A percentile compares a stretch with the other conserved stretches of the same genome.
Conservation (phyloP, 768 basidiomycete genomes). For the Gymnopilus dilepis region DNA sequence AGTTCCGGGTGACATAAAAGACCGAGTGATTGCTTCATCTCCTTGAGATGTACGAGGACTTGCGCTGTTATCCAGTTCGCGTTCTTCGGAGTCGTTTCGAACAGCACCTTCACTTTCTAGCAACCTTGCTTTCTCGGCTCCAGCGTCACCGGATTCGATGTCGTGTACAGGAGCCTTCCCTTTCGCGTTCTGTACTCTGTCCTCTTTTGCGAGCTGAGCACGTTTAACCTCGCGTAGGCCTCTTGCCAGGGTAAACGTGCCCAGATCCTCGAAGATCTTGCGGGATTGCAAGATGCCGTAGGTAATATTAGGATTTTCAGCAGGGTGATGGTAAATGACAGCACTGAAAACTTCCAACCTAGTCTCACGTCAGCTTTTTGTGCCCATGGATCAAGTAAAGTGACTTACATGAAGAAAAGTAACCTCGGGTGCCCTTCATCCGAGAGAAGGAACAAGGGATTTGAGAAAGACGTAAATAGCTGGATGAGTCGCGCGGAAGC, state of each 20-base stretch:
- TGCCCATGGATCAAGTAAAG: background rate
- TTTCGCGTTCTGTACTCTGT: slow-evolving; percentile 52
- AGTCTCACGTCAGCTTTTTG: background rate
- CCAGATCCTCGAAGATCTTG: slow-evolving; percentile 86
- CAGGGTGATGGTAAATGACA: slow-evolving; percentile 76
- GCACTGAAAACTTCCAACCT: slow-evolving; percentile 94
- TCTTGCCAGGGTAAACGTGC: slow-evolving; percentile 87
- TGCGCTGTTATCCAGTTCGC: slow-evolving; percentile 16
- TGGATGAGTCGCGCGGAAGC: slow-evolving; percentile 86
- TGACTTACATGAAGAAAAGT: slow-evolving; percentile 84
- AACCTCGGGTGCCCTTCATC: slow-evolving; percentile 96
- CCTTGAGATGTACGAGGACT: slow-evolving; percentile 29
- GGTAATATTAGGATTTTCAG: slow-evolving; percentile 85
- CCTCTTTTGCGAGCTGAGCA: slow-evolving; percentile 73
- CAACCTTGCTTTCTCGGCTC: slow-evolving; percentile 72
- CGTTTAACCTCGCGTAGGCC: slow-evolving; percentile 87
- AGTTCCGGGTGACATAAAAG: slow-evolving; percentile 49
- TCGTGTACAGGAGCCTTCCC: slow-evolving; percentile 41
- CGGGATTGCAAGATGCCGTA: slow-evolving; percentile 87
- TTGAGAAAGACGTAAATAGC: slow-evolving; percentile 90
- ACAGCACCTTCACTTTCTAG: slow-evolving; percentile 55
- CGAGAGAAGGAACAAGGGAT: slow-evolving; percentile 84
- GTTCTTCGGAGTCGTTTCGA: slow-evolving; percentile 26
- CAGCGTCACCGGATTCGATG: slow-evolving; percentile 43
- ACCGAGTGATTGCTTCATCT: slow-evolving; percentile 41